phyloP scores from a whole-genome alignment of 1,284 basidiomycete genomes.

The Puccinia brachypodii region DNA sequence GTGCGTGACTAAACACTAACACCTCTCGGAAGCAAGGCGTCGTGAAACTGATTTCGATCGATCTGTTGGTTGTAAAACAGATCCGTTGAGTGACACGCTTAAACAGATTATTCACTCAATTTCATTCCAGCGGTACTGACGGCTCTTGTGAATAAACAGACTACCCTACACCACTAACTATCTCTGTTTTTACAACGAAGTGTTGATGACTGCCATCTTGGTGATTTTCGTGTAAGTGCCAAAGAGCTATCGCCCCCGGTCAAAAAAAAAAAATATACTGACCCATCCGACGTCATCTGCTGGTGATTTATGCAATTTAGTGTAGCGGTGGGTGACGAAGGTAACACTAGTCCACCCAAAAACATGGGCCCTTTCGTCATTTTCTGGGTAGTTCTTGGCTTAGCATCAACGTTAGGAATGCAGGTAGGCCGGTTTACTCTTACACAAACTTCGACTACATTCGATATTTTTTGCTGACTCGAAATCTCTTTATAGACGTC shows the following conservation, averaged over 20 bases:
- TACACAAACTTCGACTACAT: not conserved
- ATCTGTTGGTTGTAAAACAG: not conserved
- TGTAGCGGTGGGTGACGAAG: constrained; percentile 39
- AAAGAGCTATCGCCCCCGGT: not conserved
- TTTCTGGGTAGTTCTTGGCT: constrained; percentile 45
- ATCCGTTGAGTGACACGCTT: constrained; percentile 24
- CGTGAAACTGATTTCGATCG: not conserved
- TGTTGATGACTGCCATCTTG: constrained; percentile 45
- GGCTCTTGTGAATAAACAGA: not conserved
- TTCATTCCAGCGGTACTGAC: not conserved
- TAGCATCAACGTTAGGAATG: constrained; percentile 43
- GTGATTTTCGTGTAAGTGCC: constrained; percentile 41
- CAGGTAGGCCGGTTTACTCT: constrained; percentile 16
- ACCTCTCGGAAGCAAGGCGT: not conserved
- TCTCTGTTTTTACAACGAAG: constrained; percentile 46
- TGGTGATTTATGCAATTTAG: not conserved
- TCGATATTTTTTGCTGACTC: not conserved
- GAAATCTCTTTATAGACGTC: constrained; percentile 26
- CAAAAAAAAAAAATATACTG: not conserved
- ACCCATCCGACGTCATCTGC: not conserved
- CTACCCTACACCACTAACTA: constrained; percentile 44
- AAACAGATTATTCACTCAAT: not conserved
- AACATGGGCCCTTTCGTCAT: constrained; percentile 42
- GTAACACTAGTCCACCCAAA: constrained; percentile 34
- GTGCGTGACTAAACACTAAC: not conserved